phyloP scores from a whole-genome alignment of 257 asterid species.

The Phtheirospermum japonicum region DNA sequence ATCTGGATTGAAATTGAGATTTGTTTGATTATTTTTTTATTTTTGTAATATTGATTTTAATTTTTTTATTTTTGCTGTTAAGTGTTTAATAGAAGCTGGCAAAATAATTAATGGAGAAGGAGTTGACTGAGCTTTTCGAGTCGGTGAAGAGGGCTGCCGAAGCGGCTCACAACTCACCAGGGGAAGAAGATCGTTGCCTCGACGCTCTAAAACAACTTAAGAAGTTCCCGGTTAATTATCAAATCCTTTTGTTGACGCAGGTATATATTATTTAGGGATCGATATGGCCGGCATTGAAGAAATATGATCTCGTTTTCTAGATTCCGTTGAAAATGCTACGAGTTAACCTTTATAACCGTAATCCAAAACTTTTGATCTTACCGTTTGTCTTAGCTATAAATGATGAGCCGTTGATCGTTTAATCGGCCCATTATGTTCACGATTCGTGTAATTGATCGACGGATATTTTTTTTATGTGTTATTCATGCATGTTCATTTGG shows the following conservation, averaged over 20 bases:
- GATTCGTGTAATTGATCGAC: too few relatives aligned
- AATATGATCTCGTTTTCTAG: constrained; percentile 1
- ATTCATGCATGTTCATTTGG: constrained; percentile 4
- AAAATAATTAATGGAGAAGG: constrained; percentile 78
- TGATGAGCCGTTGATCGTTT: too few relatives aligned
- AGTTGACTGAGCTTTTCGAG: constrained; percentile 72
- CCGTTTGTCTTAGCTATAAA: too few relatives aligned
- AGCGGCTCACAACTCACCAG: constrained; percentile 50
- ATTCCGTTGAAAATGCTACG: not conserved
- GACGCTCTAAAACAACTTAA: constrained; percentile 66
- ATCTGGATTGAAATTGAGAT: too few relatives aligned
- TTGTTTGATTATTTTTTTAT: not conserved
- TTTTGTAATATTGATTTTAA: not conserved
- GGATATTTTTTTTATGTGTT: not conserved
- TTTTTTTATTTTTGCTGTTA: constrained; percentile 2
- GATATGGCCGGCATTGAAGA: not conserved
- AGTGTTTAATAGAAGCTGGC: constrained; percentile 19
- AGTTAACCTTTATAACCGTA: not conserved
- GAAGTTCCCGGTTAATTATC: constrained; percentile 79
- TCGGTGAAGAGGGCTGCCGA: constrained; percentile 81
- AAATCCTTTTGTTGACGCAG: constrained; percentile 86
- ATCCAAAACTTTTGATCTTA: too few relatives aligned
- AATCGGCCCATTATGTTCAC: too few relatives aligned
- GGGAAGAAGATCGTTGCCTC: constrained; percentile 63
- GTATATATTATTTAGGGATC: too few relatives aligned